Percentiles rank a stretch among this genome's conserved stretches.
Evolutionary conservation across 2,329 filamentous ascomycete species (phyloP).

Genomic region (Beauveria australis): DNA sequence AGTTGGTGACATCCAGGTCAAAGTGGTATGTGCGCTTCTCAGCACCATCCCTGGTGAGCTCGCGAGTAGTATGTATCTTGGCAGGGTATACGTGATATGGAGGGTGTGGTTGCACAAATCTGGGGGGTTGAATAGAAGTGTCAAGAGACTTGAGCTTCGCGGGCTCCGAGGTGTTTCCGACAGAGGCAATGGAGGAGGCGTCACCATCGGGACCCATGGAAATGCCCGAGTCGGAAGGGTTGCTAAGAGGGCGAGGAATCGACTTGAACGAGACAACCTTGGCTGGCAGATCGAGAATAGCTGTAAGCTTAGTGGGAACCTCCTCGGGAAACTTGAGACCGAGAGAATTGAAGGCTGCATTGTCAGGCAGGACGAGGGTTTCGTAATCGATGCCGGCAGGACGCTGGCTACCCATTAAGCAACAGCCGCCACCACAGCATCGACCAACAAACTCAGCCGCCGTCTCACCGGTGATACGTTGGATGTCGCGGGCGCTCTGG

Average conservation of each 20-base stretch:
- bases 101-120: slow-evolving; percentile 88
- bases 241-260: slow-evolving; percentile 30
- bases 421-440: slow-evolving; percentile 59
- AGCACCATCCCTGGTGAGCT: slow-evolving; percentile 78
- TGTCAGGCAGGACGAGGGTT: slow-evolving; percentile 57
- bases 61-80: slow-evolving; percentile 74
- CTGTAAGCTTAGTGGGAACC: slow-evolving; percentile 66
- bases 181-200: slow-evolving; percentile 24
- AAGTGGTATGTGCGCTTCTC: slow-evolving; percentile 98
- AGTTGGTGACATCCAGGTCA: slow-evolving; percentile 92
- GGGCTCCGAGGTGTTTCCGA: slow-evolving; percentile 17
- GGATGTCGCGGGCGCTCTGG: slow-evolving; percentile 53
- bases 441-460: slow-evolving; percentile 53
- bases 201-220: slow-evolving; percentile 31
- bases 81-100: slow-evolving; percentile 88
- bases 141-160: slow-evolving; percentile 35
- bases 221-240: slow-evolving; percentile 36
- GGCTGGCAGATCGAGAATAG: slow-evolving; percentile 62
- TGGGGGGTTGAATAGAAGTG: slow-evolving; percentile 64
- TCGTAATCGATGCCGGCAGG: slow-evolving; percentile 44
- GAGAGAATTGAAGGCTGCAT: slow-evolving; percentile 74
- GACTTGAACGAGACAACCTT: slow-evolving; percentile 65
- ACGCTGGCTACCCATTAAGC: slow-evolving; percentile 41
- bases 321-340: slow-evolving; percentile 61
- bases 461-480: slow-evolving; percentile 56